Percentiles rank a stretch among this genome's conserved stretches.
phyloP scores from a whole-genome alignment of 768 basidiomycete species.

The Suillus hirtellus region DNA sequence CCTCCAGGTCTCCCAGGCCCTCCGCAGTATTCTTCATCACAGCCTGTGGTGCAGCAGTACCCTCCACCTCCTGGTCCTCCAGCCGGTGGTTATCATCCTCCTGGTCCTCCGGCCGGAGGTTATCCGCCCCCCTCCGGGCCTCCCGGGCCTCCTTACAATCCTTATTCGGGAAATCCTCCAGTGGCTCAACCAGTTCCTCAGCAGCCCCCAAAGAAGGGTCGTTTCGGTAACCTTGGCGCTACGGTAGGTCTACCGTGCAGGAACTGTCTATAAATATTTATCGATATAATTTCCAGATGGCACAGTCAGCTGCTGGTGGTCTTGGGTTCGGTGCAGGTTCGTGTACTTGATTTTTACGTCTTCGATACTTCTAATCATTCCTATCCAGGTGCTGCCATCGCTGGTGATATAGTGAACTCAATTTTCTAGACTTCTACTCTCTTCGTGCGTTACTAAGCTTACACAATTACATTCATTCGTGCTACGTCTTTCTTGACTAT shows the following conservation, averaged over 20 bases:
- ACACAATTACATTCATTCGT: neutral
- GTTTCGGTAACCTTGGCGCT: constrained; percentile 41
- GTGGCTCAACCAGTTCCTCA: constrained; percentile 36
- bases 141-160: constrained; percentile 19
- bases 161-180: constrained; percentile 28
- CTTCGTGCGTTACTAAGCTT: neutral
- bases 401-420: constrained; percentile 45
- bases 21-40: constrained; percentile 10
- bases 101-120: constrained; percentile 2
- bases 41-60: constrained; percentile 8
- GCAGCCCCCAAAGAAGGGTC: constrained; percentile 34
- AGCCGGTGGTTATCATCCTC: constrained; percentile 17
- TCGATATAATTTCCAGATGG: constrained; percentile 25
- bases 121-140: constrained; percentile 17
- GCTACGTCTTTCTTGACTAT: neutral
- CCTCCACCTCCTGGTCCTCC: constrained; percentile 14
- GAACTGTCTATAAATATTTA: neutral
- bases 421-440: constrained; percentile 39
- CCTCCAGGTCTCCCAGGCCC: constrained; percentile 14
- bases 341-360: constrained; percentile 7
- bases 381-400: constrained; percentile 43
- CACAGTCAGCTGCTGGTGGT: constrained; percentile 39
- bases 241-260: constrained; percentile 27
- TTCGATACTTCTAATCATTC: constrained; percentile 4
- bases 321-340: constrained; percentile 49